Base-by-base conservation (phyloP, 768 basidiomycete species). In the Gloeostereum incarnatum region DNA sequence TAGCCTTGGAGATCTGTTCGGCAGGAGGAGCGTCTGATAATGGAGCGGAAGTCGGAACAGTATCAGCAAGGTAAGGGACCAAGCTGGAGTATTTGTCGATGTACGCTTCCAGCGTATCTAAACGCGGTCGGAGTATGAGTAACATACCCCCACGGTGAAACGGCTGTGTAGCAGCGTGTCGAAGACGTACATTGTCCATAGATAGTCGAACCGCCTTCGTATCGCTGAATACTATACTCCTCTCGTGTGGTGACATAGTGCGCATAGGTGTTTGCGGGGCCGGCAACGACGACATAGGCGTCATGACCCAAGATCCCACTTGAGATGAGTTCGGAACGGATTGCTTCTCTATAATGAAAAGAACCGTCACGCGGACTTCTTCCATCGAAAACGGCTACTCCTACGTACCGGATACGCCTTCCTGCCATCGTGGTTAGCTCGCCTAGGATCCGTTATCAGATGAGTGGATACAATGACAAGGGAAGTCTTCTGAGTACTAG, bases 351-450 rank as follows among this genome's bases (percentile, higher is more conserved):
- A 51, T 27, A 40, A 23, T n/a, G 18, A 39, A 37, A 27, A 35
- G 33, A 16, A 14, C 33, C n/a, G 33, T 30, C 29, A 35, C 19
- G n/a, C 8, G 8, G 22, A 36, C n/a, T 36, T 18, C 35, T 23
- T 19, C 14, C 16, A 23, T 36, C 9, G 14, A 36, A 22, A 21
- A 11, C 10, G 16, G 3, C 5, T 9, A 36, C 35, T 14, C 31
- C 13, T 31, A 54, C 72, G 35, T 40, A 82, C 80, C 84, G 71
- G 40, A 88, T 65, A 27, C 86, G 71, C 43, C 86, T 61, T 10
- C 85, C 85, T 26, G 82, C 68, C 86, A 88, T 88, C 2, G 86
- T 89, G 4, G 85, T 88, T 41, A 85, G 56, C 55, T 89, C 86
- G 21, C 82, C 70, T 62, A 33, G 34, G 8, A 33, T 26, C 21